Evolutionary conservation across 768 basidiomycete genomes (phyloP).

Genomic region (Suillus variegatus): DNA sequence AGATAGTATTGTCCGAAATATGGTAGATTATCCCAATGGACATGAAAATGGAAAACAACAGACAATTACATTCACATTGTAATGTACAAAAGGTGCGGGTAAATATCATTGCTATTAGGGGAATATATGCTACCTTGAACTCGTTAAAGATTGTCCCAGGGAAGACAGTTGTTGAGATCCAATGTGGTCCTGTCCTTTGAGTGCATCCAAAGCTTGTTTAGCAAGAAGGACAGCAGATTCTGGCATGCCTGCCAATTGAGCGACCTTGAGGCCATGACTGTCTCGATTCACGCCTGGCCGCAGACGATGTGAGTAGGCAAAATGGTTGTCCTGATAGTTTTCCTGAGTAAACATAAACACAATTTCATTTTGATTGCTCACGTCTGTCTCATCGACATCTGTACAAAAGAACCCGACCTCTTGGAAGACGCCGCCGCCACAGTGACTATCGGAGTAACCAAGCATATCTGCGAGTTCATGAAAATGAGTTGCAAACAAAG

Average conservation of each 20-base stretch:
- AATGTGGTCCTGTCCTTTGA: conserved; percentile 31
- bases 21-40: too few species aligned
- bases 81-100: not conserved
- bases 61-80: not conserved
- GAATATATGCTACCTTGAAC: not conserved
- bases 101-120: not conserved
- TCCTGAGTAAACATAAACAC: not conserved
- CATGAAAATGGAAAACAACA: too few species aligned
- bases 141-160: conserved; percentile 32
- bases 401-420: conserved; percentile 88
- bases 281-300: conserved; percentile 84
- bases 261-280: conserved; percentile 91
- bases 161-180: conserved; percentile 31
- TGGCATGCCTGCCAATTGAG: conserved; percentile 85
- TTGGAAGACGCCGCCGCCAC: conserved; percentile 49
- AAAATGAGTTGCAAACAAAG: conserved; percentile 99
- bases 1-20: too few species aligned
- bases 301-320: conserved; percentile 83
- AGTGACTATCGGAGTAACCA: conserved; percentile 48
- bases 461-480: conserved; percentile 91
- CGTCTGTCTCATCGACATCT: conserved; percentile 77
- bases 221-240: conserved; percentile 60
- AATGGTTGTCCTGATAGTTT: conserved; percentile 61
- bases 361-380: conserved; percentile 34
- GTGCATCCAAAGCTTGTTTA: conserved; percentile 45